Percentiles rank a stretch among this genome's conserved stretches.
Evolutionary conservation across 140 eudicot species (phyloP).

Genomic region (Cichorium intybus): DNA sequence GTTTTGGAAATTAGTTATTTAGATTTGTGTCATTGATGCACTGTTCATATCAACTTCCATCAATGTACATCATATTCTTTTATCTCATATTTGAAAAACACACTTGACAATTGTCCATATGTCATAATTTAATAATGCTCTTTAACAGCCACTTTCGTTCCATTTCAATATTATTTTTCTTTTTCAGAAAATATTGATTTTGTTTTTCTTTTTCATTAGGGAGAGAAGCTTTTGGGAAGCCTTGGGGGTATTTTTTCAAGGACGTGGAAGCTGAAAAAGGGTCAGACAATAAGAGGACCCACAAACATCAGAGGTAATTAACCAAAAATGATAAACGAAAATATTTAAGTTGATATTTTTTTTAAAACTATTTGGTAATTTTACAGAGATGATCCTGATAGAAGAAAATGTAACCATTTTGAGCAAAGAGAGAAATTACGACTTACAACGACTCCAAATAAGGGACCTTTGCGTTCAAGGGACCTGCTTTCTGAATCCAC

Average conservation of each 20-base stretch:
- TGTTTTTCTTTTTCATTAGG: slow-evolving; percentile 19
- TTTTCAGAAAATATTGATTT: too few relatives aligned
- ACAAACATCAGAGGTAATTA: slow-evolving; percentile 53
- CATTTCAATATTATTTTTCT: too few relatives aligned
- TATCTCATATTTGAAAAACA: slow-evolving; percentile 1
- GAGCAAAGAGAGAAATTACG: slow-evolving; percentile 94
- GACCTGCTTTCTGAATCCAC: slow-evolving; percentile 76
- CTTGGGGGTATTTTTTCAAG: slow-evolving; percentile 90
- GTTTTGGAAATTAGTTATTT: slow-evolving; percentile 21
- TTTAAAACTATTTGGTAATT: background rate
- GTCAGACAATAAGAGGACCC: slow-evolving; percentile 69
- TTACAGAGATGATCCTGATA: slow-evolving; percentile 67
- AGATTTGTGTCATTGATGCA: slow-evolving; percentile 9
- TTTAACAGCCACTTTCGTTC: background rate
- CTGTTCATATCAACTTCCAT: slow-evolving; percentile 2
- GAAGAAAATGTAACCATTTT: slow-evolving; percentile 72
- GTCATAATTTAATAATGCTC: slow-evolving; percentile 11
- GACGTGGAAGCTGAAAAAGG: slow-evolving; percentile 97
- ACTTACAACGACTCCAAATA: slow-evolving; percentile 46
- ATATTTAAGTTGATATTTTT: background rate
- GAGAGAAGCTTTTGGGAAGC: slow-evolving; percentile 94
- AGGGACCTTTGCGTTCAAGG: slow-evolving; percentile 49
- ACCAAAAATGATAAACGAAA: background rate
- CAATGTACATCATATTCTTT: slow-evolving; percentile 18
- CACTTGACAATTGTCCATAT: slow-evolving; percentile 13